Evolutionary conservation across 2,329 filamentous ascomycete species (phyloP).

Genomic region (Albophoma yamanashiensis): DNA sequence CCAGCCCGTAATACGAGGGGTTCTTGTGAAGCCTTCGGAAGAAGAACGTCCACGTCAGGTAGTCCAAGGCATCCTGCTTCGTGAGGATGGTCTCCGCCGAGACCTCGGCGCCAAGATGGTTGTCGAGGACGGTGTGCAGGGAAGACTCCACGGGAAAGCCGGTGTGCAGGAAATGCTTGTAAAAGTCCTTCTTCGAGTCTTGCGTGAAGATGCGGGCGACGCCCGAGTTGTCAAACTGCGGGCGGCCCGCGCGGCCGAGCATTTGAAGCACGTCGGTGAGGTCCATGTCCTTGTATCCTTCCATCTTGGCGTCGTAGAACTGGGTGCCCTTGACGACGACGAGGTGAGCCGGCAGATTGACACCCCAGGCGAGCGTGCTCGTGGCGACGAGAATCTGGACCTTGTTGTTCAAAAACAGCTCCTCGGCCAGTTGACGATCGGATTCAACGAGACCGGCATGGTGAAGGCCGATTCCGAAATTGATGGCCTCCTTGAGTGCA

Average conservation of each 20-base stretch:
- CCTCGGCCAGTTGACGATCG: conserved; percentile 82
- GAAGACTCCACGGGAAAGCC: conserved; percentile 97
- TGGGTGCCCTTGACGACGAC: conserved; percentile 98
- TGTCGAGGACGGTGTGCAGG: conserved; percentile 90
- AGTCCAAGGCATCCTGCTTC: conserved; percentile 95
- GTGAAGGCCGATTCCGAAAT: conserved; percentile 93
- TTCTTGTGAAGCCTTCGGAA: conserved; percentile 97
- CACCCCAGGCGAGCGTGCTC: conserved; percentile 94
- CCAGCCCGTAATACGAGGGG: conserved; percentile 91
- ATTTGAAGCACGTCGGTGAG: conserved; percentile 96
- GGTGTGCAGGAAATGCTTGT: conserved; percentile 97
- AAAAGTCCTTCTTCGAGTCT: conserved; percentile 96
- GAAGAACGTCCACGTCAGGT: conserved; percentile 99
- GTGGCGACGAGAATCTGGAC: conserved; percentile 95
- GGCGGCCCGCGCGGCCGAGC: conserved; percentile 88
- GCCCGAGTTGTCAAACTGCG: conserved; percentile 91
- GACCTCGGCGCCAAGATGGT: conserved; percentile 91
- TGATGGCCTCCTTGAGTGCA: conserved; percentile 83
- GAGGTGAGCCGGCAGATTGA: conserved; percentile 91
- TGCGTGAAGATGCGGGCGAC: conserved; percentile 97
- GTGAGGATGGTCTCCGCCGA: conserved; percentile 86
- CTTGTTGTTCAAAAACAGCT: conserved; percentile 94
- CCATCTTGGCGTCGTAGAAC: conserved; percentile 95
- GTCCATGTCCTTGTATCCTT: conserved; percentile 98
- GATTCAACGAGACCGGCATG: conserved; percentile 95